Evolutionary conservation across 75 land plant species (phyloP), one percentile per base, ranked within the genome.

Genomic region (Pinus tabuliformis): DNA sequence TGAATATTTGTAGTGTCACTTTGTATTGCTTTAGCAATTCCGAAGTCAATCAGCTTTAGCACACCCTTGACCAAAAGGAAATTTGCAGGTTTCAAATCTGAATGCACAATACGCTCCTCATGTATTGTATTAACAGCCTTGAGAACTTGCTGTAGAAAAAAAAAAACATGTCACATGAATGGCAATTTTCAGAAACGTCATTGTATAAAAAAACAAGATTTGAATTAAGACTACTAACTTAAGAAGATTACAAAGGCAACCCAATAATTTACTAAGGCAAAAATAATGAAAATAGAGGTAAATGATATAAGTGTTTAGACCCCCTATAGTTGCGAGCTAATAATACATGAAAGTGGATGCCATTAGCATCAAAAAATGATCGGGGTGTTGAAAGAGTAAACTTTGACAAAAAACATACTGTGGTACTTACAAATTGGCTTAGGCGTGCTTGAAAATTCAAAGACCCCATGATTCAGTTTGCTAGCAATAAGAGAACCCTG

Each of bases 81-180:
- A 80, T 97, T 97, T 14, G 99, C 99, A 80, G 98, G 99, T 83
- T 97, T 97, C 82, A 97, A 79, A 74, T 97, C 99, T 13, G 98
- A 88, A 78, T 97, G 99, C 62, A 97, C 97, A 78, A 97, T 95
- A 0, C 98, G 93, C 76, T 92, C 99, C 80, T 97, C 99, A 74
- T 97, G 99, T 58, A 97, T 93, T 59, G 99, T 97, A 61, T 88
- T 89, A 3, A 97, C 99, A 26, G 99, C 99, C 77, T 82, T 75
- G 49, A 95, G 88, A 75, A 95, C 95, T 90, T 97, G 99, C 99
- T 97, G 94, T 56, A 64, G 58, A 62, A 62, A 22, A 80, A 1
- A 36, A 4, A 42, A 33, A 8, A 20, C n/a, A 42, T n/a, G 9
- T 30, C 42, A 37, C 42, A 3, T 42, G 21, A 62, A 28, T 26